Evolutionary conservation across 352 stramenopile genomes (phyloP), one percentile per base, ranked within the genome.

Genomic region (Pythium aphanidermatum): DNA sequence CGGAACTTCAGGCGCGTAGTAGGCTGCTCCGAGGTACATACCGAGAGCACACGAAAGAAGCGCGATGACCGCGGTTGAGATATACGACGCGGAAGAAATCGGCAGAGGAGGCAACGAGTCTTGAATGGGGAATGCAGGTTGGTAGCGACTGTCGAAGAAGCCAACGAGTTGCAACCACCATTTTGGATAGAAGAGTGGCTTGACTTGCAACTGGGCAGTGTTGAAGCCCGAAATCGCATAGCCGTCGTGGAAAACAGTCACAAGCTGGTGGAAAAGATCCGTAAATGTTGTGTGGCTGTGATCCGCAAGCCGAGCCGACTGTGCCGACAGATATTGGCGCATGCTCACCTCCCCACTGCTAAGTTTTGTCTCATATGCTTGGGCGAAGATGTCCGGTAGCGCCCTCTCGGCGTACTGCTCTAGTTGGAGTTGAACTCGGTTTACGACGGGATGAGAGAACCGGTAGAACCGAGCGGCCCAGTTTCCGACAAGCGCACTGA

Each of bases 81-180:
- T n/a, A 21, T 59, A 59, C 43, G 48, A 57, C n/a, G 39, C 40
- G 13, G 16, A 16, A 25, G 48, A 57, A 33, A 57, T 50, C 8
- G 48, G 50, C 10, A 8, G 28, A 32, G 28, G 8, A 13, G 28
- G 13, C 28, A 13, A 32, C 28, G 13, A 13, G 28, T 13, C 5
- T 27, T 13, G 12, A 24, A 9, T 13, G 43, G 43, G 50, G 29
- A 3, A 51, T 33, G 42, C 51, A 16, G 35, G 28, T 29, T 53
- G 55, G 39, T n/a, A 55, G 31, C n/a, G 30, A 3, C 31, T 39
- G 45, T 70, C 55, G 28, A 89, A 93, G 44, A 86, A 93, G 0
- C 81, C 81, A 11, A 93, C 78, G 25, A 74, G 47, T 36, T 89
- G 39, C 3, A 93, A 72, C 78, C 78, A 93, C 81, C 76, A 91